phyloP scores from a whole-genome alignment of 306 rosid species.

The Quercus rubra region DNA sequence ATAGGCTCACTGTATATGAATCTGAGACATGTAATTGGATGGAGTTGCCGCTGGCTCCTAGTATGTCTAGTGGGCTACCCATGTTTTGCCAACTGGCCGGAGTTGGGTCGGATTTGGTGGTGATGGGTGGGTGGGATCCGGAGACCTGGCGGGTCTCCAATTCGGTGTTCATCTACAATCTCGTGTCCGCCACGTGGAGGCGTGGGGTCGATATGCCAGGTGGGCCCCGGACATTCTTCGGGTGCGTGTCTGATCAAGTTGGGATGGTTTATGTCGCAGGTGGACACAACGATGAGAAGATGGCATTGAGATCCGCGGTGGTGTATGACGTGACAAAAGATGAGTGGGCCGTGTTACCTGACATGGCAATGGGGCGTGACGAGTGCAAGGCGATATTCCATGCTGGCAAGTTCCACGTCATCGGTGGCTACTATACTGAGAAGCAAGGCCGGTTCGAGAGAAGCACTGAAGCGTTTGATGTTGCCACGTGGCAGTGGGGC shows the following conservation, averaged over 20 bases:
- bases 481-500: slow-evolving; percentile 46
- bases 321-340: slow-evolving; percentile 50
- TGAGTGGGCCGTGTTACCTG: slow-evolving; percentile 44
- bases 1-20: slow-evolving; percentile 43
- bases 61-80: slow-evolving; percentile 39
- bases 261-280: slow-evolving; percentile 50
- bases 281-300: slow-evolving; percentile 65
- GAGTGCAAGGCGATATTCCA: slow-evolving; percentile 58
- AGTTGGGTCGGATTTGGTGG: slow-evolving; percentile 51
- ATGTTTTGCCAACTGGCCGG: slow-evolving; percentile 58
- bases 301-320: slow-evolving; percentile 53
- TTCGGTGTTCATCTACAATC: slow-evolving; percentile 48
- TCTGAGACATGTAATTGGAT: slow-evolving; percentile 46
- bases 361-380: slow-evolving; percentile 63
- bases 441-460: slow-evolving; percentile 61
- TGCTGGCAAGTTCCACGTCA: slow-evolving; percentile 23
- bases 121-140: slow-evolving; percentile 81
- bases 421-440: slow-evolving; percentile 69
- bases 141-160: slow-evolving; percentile 51
- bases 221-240: slow-evolving; percentile 56
- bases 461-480: slow-evolving; percentile 49
- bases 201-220: slow-evolving; percentile 50
- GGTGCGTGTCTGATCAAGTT: slow-evolving; percentile 40
- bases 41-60: slow-evolving; percentile 41
- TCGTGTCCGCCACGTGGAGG: slow-evolving; percentile 46